Evolutionary conservation across 2,329 filamentous ascomycete genomes (phyloP).

Genomic region (Monilinia laxa): DNA sequence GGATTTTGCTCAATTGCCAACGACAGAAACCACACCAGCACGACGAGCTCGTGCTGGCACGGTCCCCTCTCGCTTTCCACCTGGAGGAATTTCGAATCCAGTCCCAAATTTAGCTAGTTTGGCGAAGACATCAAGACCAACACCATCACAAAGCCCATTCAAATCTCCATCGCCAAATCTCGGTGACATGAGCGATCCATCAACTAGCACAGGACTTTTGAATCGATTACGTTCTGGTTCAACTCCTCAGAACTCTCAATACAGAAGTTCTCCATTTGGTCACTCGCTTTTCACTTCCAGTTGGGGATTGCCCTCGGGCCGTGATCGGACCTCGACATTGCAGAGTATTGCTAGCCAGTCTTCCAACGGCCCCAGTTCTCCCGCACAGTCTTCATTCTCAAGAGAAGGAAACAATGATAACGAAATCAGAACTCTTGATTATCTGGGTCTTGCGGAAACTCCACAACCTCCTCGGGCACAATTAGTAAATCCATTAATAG

Average conservation of each 20-base stretch:
- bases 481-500: conserved; percentile 66
- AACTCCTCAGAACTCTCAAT: conserved; percentile 83
- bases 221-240: conserved; percentile 88
- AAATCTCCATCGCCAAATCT: conserved; percentile 63
- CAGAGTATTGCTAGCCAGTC: conserved; percentile 80
- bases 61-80: conserved; percentile 90
- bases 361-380: conserved; percentile 87
- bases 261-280: conserved; percentile 72
- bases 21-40: conserved; percentile 62
- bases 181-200: conserved; percentile 46
- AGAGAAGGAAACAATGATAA: conserved; percentile 81
- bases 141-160: conserved; percentile 84
- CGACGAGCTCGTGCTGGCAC: conserved; percentile 89
- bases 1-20: conserved; percentile 74
- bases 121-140: conserved; percentile 79
- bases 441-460: conserved; percentile 90
- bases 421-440: conserved; percentile 91
- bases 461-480: conserved; percentile 77
- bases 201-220: conserved; percentile 69
- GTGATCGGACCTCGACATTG: conserved; percentile 83
- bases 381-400: conserved; percentile 81
- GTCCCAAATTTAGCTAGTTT: conserved; percentile 49
- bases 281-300: conserved; percentile 84
- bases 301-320: conserved; percentile 67
- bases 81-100: conserved; percentile 60